phyloP scores from a whole-genome alignment of 2,329 filamentous ascomycete genomes.

The Clonostachys rosea region DNA sequence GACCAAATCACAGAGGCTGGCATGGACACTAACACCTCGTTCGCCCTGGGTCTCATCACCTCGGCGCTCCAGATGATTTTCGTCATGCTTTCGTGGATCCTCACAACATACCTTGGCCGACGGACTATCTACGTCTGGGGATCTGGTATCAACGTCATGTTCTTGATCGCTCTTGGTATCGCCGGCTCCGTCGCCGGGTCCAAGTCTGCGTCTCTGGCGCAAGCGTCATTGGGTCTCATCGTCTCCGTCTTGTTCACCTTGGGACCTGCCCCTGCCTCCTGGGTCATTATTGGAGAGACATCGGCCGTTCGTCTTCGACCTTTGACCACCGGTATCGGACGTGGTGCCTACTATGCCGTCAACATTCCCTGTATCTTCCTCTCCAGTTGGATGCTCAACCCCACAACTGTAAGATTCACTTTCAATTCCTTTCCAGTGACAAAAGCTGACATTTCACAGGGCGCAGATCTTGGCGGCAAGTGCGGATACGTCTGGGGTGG shows the following conservation, averaged over 20 bases:
- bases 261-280: slow-evolving; percentile 59
- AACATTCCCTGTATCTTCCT: slow-evolving; percentile 66
- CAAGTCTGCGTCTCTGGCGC: slow-evolving; percentile 40
- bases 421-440: slow-evolving; percentile 11
- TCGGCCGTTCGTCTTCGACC: slow-evolving; percentile 60
- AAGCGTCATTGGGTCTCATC: slow-evolving; percentile 59
- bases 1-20: slow-evolving; percentile 47
- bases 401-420: slow-evolving; percentile 23
- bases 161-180: slow-evolving; percentile 55
- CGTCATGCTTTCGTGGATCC: slow-evolving; percentile 63
- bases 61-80: slow-evolving; percentile 58
- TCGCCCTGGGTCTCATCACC: slow-evolving; percentile 59
- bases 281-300: slow-evolving; percentile 64
- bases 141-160: slow-evolving; percentile 42
- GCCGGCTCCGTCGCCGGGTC: slow-evolving; percentile 43
- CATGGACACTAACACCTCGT: slow-evolving; percentile 47
- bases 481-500: slow-evolving; percentile 57
- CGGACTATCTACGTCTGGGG: slow-evolving; percentile 63
- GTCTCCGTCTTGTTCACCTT: slow-evolving; percentile 61
- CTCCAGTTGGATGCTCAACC: slow-evolving; percentile 56
- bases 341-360: slow-evolving; percentile 57
- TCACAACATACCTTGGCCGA: slow-evolving; percentile 59
- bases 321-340: slow-evolving; percentile 61
- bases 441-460: slow-evolving; percentile 11
- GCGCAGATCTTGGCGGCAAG: slow-evolving; percentile 43